phyloP scores from a whole-genome alignment of 805 yeast species.

The Saturnispora diversa region DNA sequence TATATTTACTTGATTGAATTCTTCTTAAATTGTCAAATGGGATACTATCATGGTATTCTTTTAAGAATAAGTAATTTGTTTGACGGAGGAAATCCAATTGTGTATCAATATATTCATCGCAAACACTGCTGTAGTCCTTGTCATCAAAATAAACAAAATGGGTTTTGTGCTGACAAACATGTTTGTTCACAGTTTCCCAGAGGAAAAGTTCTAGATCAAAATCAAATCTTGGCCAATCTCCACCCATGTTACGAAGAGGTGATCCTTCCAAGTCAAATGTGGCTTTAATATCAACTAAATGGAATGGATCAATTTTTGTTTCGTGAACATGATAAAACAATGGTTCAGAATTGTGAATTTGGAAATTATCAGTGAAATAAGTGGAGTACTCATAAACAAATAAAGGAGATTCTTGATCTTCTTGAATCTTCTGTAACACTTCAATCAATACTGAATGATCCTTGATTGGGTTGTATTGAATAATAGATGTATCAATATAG shows the following conservation, averaged over 20 bases:
- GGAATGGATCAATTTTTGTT: slow-evolving; percentile 44
- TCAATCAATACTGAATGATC: not conserved
- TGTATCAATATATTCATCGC: slow-evolving; percentile 11
- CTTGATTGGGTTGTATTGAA: slow-evolving; percentile 17
- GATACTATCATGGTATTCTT: slow-evolving; percentile 8
- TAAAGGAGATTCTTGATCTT: not conserved
- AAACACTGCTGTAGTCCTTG: slow-evolving; percentile 9
- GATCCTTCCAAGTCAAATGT: slow-evolving; percentile 13
- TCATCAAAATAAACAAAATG: slow-evolving; percentile 12
- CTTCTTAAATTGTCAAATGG: slow-evolving; percentile 13
- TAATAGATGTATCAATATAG: slow-evolving; percentile 17
- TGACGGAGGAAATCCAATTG: slow-evolving; percentile 13
- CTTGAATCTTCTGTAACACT: slow-evolving; percentile 20
- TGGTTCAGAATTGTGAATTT: slow-evolving; percentile 17
- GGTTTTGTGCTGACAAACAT: slow-evolving; percentile 15
- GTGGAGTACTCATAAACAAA: slow-evolving; percentile 16
- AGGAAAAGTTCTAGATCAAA: slow-evolving; percentile 20
- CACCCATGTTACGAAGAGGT: slow-evolving; percentile 19
- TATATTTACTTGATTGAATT: slow-evolving; percentile 1
- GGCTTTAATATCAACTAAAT: slow-evolving; percentile 11
- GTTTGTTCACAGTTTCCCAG: slow-evolving; percentile 19
- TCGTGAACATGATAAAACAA: slow-evolving; percentile 35
- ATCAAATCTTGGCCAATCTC: slow-evolving; percentile 15
- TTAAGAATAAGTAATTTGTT: slow-evolving; percentile 6
- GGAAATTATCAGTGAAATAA: slow-evolving; percentile 15